A percentile compares a stretch with the other conserved stretches of the same genome.
These are phyloP conservation scores for Penicillium cataractarum DNA, from an alignment of 495 filamentous ascomycete species.

Conservation along the genomic window DNA sequence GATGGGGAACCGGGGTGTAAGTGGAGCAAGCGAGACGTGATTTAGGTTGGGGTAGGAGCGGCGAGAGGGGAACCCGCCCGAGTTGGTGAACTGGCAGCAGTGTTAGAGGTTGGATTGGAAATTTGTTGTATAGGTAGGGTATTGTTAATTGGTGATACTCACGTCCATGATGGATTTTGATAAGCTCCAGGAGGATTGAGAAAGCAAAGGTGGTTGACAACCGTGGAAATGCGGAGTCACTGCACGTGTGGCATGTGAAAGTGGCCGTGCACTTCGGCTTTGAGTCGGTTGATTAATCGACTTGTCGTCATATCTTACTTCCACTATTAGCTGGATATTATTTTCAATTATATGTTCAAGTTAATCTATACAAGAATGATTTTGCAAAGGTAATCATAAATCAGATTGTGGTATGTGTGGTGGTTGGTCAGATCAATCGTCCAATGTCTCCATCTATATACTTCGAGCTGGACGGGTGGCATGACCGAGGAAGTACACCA, in stretches of 20 bases:
- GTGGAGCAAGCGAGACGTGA: conserved; percentile 61
- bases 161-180: conserved; percentile 30
- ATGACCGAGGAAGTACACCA: neutral
- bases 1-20: conserved; percentile 67
- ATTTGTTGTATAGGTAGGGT: neutral
- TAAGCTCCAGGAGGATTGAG: conserved; percentile 8
- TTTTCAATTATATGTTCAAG: too few relatives aligned
- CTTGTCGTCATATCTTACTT: neutral
- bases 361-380: neutral
- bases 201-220: conserved; percentile 8
- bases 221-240: conserved; percentile 34
- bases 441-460: neutral
- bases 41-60: conserved; percentile 53
- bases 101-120: neutral
- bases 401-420: neutral
- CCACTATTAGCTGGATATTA: neutral
- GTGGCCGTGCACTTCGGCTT: conserved; percentile 20
- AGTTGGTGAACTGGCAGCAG: conserved; percentile 21
- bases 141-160: conserved; percentile 11
- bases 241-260: conserved; percentile 32
- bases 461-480: neutral
- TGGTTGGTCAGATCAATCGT: neutral
- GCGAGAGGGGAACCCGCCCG: conserved; percentile 42
- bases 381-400: neutral
- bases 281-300: neutral